These are phyloP conservation scores for Chaetomium olivaceum DNA, from an alignment of 2,329 filamentous ascomycete species.

Conservation along the genomic window DNA sequence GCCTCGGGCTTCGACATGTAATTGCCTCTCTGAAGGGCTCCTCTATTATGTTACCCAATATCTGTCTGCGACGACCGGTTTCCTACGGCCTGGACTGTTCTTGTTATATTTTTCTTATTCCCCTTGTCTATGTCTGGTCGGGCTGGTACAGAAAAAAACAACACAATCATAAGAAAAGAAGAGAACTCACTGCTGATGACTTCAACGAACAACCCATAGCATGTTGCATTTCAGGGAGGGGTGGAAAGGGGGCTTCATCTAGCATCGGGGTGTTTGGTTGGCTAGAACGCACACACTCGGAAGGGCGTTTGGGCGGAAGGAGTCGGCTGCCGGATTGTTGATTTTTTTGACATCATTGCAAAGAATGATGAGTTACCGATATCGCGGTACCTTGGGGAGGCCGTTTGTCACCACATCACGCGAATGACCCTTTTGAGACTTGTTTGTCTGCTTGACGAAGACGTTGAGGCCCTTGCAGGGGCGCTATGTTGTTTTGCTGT, in stretches of 20 bases:
- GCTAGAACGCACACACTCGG: constrained; percentile 27
- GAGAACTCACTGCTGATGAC: constrained; percentile 26
- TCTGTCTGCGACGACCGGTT: constrained; percentile 11
- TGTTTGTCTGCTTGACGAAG: neutral
- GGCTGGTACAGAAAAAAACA: constrained; percentile 26
- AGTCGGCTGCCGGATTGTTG: constrained; percentile 15
- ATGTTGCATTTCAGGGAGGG: constrained; percentile 33
- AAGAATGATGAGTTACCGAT: constrained; percentile 24
- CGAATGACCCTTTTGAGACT: neutral
- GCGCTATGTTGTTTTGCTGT: neutral
- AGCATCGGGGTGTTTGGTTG: constrained; percentile 29
- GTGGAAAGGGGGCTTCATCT: constrained; percentile 22
- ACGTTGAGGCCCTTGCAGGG: neutral
- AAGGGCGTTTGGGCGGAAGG: constrained; percentile 29
- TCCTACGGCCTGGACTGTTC: constrained; percentile 12
- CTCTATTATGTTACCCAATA: neutral
- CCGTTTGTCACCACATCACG: neutral
- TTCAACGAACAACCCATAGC: constrained; percentile 31
- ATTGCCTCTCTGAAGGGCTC: constrained; percentile 32
- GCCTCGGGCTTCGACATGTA: constrained; percentile 65
- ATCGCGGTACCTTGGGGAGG: constrained; percentile 1
- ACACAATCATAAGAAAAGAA: constrained; percentile 26
- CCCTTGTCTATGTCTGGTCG: constrained; percentile 15
- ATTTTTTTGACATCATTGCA: constrained; percentile 20
- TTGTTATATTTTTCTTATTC: constrained; percentile 8